Evolutionary conservation across 139 green algal genomes (phyloP).

Genomic region (Edaphochlamys debaryana): DNA sequence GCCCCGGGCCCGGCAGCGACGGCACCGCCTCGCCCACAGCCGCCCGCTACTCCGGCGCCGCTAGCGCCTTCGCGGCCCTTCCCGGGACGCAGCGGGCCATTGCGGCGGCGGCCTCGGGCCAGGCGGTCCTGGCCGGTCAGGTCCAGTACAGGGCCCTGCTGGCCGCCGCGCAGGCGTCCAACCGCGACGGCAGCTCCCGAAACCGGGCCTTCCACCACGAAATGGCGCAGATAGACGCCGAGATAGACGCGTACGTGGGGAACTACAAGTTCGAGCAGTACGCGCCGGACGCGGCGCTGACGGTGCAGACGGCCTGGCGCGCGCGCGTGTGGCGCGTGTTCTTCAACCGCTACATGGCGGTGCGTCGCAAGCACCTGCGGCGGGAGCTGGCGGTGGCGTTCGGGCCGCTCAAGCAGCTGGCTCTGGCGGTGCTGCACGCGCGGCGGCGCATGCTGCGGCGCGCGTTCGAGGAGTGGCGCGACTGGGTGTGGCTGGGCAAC

Average conservation of each 20-base stretch:
- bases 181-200: not conserved
- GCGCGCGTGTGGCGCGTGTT: slow-evolving; percentile 31
- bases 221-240: slow-evolving; percentile 16
- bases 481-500: slow-evolving; percentile 45
- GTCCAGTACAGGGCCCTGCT: slow-evolving; percentile 28
- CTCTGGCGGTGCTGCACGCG: slow-evolving; percentile 38
- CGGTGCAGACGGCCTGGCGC: slow-evolving; percentile 51
- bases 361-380: slow-evolving; percentile 11
- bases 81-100: not conserved
- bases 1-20: no score
- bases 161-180: slow-evolving; percentile 13
- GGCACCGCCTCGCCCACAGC: no score
- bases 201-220: slow-evolving; percentile 25
- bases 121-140: slow-evolving; percentile 1
- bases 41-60: no score
- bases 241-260: slow-evolving; percentile 42
- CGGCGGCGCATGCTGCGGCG: slow-evolving; percentile 36
- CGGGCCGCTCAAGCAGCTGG: slow-evolving; percentile 40
- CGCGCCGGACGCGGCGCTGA: slow-evolving; percentile 38
- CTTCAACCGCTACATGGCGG: slow-evolving; percentile 31
- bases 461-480: slow-evolving; percentile 55
- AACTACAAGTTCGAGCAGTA: slow-evolving; percentile 44
- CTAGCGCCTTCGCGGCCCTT: not conserved
- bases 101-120: not conserved
- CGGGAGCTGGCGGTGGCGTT: slow-evolving; percentile 26